Evolutionary conservation across 2,329 filamentous ascomycete genomes (phyloP).

Genomic region (Canariomyces notabilis): DNA sequence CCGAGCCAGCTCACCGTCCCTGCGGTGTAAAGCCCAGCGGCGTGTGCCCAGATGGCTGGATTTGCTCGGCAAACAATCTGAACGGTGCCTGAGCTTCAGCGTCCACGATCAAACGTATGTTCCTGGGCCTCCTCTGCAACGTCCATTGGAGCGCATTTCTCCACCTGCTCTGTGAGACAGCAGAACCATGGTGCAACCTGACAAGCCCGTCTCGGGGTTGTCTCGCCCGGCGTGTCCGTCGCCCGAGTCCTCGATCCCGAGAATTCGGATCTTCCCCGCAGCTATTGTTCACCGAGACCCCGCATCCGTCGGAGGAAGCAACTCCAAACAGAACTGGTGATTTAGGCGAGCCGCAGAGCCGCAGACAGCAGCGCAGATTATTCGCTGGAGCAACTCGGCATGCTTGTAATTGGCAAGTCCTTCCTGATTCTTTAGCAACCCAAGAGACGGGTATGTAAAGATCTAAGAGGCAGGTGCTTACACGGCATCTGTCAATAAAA

Average conservation of each 20-base stretch:
- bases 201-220: neutral
- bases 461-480: neutral
- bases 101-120: no score
- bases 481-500: neutral
- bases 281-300: constrained; percentile 5
- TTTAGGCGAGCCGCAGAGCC: constrained; percentile 7
- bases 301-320: constrained; percentile 20
- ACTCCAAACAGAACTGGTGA: constrained; percentile 17
- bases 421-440: neutral
- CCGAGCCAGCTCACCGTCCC: no score
- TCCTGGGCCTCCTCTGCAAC: no score
- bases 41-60: no score
- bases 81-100: no score
- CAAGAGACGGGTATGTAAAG: neutral
- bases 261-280: constrained; percentile 6
- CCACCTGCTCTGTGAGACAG: no score
- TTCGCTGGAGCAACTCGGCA: no score
- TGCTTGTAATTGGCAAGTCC: neutral
- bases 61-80: no score
- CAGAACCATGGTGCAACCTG: neutral
- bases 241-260: constrained; percentile 1
- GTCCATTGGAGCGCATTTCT: no score
- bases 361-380: no score
- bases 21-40: no score
- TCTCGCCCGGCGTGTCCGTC: neutral